phyloP scores from a whole-genome alignment of 2,329 filamentous ascomycete species.

The Xylariaceae sp. region DNA sequence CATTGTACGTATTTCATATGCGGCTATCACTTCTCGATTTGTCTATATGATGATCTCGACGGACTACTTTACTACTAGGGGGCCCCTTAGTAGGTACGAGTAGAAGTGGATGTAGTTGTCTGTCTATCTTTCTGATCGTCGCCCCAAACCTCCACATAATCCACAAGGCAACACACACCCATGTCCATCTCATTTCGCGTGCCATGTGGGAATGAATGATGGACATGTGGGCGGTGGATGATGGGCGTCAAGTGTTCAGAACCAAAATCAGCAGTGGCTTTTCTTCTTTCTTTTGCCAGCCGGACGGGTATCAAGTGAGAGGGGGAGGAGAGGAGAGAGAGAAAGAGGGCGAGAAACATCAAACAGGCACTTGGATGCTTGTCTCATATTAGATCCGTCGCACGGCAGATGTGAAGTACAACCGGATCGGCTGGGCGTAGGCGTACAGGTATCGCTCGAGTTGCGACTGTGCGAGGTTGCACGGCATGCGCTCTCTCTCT shows the following conservation, averaged over 20 bases:
- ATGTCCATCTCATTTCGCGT: neutral
- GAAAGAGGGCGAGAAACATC: constrained; percentile 8
- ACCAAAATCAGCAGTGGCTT: neutral
- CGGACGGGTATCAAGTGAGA: neutral
- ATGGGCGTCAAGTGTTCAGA: neutral
- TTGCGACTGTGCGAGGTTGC: constrained; percentile 17
- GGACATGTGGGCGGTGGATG: too few relatives aligned
- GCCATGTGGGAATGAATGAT: neutral
- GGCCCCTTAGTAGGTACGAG: too few relatives aligned
- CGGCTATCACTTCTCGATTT: too few relatives aligned
- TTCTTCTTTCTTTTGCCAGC: neutral
- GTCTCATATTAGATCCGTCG: constrained; percentile 24
- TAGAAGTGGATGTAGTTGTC: too few relatives aligned
- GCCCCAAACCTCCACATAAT: neutral
- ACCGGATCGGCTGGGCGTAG: constrained; percentile 30
- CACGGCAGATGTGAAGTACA: constrained; percentile 27
- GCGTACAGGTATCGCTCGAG: constrained; percentile 28
- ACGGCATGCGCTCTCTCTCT: constrained; percentile 13
- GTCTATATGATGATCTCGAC: too few relatives aligned
- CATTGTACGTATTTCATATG: too few relatives aligned
- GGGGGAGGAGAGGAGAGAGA: too few relatives aligned
- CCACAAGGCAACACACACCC: neutral
- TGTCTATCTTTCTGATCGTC: neutral
- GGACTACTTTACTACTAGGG: too few relatives aligned
- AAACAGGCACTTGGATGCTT: constrained; percentile 25